Conservation (phyloP, 73 alveolate species). For the Tetrahymena elliotti region DNA sequence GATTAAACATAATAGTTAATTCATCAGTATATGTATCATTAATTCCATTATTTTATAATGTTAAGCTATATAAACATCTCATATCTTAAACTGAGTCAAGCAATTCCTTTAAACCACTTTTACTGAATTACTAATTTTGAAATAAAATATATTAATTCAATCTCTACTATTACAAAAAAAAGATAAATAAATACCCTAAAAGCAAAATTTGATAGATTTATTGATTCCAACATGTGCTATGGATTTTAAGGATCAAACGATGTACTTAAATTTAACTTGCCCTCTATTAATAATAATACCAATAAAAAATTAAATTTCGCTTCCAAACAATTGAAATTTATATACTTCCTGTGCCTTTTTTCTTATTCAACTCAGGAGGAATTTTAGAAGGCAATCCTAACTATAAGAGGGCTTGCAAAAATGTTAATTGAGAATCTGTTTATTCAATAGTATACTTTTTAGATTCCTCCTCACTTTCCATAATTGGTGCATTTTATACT, state of each 20-base stretch:
- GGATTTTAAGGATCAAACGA: not conserved
- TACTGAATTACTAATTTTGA: not conserved
- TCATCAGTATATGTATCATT: not conserved
- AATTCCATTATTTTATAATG: not conserved
- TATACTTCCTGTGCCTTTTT: not conserved
- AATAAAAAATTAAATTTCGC: not conserved
- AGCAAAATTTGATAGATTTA: not conserved
- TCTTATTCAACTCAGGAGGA: not conserved
- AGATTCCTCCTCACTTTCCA: not conserved
- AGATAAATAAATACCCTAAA: not conserved
- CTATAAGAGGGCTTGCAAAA: not conserved
- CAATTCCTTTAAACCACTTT: not conserved
- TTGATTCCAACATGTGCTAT: not conserved
- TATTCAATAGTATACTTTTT: not conserved
- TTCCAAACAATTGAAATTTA: not conserved
- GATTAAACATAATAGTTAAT: not conserved
- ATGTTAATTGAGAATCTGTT: not conserved
- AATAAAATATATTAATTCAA: not conserved
- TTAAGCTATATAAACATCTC: not conserved
- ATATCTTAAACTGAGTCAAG: not conserved
- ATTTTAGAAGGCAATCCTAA: not conserved
- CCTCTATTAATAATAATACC: not conserved
- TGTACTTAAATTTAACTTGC: not conserved
- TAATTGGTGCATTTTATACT: not conserved
- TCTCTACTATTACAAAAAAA: not conserved